Evolutionary conservation across 2,329 filamentous ascomycete species (phyloP).

Genomic region (Trematosphaeria pertusa): DNA sequence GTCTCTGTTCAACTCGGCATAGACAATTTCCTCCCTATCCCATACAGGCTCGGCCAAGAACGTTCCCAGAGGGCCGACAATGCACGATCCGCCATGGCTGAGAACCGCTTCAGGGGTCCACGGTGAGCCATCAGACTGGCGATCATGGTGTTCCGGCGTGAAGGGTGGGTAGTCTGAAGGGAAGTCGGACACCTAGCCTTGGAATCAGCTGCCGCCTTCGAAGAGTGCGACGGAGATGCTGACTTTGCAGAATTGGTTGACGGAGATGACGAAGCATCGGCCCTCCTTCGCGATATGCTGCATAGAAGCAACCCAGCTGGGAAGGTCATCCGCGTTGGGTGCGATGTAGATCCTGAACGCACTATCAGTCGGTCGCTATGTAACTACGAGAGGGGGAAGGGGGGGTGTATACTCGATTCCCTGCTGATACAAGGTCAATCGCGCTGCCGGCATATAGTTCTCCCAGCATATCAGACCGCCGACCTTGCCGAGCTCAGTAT

Average conservation of each 20-base stretch:
- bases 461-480: conserved; percentile 55
- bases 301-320: conserved; percentile 50
- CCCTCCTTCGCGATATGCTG: conserved; percentile 57
- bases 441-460: conserved; percentile 55
- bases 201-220: background rate
- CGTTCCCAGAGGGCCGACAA: conserved; percentile 50
- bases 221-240: background rate
- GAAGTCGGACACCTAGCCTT: conserved; percentile 47
- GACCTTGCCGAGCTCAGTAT: conserved; percentile 51
- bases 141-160: conserved; percentile 47
- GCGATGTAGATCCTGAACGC: conserved; percentile 33
- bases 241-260: conserved; percentile 49
- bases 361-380: background rate
- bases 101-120: conserved; percentile 50
- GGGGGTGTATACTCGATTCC: conserved; percentile 45
- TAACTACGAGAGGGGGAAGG: background rate
- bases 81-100: conserved; percentile 51
- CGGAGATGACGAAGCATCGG: conserved; percentile 53
- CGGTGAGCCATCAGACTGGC: conserved; percentile 46
- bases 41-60: conserved; percentile 50
- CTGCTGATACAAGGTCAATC: conserved; percentile 53
- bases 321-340: conserved; percentile 37
- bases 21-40: conserved; percentile 51
- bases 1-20: conserved; percentile 44
- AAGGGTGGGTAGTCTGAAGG: conserved; percentile 53